These are phyloP conservation scores for Ceratocystis diversiconidia DNA, from an alignment of 2,329 filamentous ascomycete species.

Conservation along the genomic window DNA sequence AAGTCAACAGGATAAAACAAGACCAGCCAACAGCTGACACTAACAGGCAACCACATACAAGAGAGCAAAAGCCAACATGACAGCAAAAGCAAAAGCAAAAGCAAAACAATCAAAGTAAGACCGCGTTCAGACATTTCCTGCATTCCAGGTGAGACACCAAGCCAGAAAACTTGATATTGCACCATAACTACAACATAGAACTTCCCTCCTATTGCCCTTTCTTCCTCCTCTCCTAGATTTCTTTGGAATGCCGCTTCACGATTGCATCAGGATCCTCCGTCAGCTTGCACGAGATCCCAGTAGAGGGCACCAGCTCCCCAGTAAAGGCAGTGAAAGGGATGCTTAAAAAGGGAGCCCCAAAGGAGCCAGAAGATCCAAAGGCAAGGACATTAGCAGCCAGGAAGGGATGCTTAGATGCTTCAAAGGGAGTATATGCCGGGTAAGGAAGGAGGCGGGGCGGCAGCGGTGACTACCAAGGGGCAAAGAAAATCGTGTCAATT, in stretches of 20 bases:
- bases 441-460: background rate
- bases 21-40: too few species aligned
- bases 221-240: too few species aligned
- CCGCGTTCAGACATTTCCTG: background rate
- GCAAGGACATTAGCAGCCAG: background rate
- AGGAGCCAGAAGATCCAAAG: background rate
- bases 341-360: background rate
- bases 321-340: background rate
- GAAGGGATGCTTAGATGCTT: background rate
- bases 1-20: too few species aligned
- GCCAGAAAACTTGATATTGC: background rate
- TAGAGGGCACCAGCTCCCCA: too few species aligned
- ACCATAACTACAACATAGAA: background rate
- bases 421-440: background rate
- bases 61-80: too few species aligned
- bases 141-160: constrained; percentile 2
- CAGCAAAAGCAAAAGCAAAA: too few species aligned
- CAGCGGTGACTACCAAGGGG: background rate
- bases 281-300: background rate
- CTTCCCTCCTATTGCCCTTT: too few species aligned
- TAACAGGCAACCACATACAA: too few species aligned
- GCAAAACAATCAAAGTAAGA: background rate
- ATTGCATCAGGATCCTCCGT: background rate
- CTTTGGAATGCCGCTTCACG: constrained; percentile 6
- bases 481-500: background rate